Evolutionary conservation across 495 filamentous ascomycete genomes (phyloP).

Genomic region (Apiosordaria backusii): DNA sequence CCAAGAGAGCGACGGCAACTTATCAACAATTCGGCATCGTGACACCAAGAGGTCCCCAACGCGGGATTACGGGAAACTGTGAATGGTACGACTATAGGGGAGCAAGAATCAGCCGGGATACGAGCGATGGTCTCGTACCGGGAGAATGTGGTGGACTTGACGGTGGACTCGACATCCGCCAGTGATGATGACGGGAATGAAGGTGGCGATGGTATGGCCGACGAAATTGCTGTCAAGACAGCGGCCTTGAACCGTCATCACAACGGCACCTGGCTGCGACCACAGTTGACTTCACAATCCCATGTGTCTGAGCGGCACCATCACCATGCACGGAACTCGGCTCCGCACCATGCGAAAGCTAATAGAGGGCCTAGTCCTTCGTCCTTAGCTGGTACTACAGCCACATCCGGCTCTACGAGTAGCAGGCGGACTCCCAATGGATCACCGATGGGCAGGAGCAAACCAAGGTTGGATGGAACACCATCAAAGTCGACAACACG

Average conservation of each 20-base stretch:
- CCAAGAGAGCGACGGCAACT: not conserved
- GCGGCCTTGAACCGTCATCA: not conserved
- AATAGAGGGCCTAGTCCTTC: not conserved
- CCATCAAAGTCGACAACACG: not conserved
- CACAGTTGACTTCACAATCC: not conserved
- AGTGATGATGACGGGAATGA: not conserved
- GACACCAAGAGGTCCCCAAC: not conserved
- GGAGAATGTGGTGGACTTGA: conserved; percentile 6
- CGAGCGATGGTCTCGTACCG: not conserved
- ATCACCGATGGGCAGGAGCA: not conserved
- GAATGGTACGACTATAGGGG: conserved; percentile 3
- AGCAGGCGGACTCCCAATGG: not conserved
- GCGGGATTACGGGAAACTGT: not conserved
- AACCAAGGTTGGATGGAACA: not conserved
- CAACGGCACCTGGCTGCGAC: not conserved
- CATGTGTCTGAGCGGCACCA: not conserved
- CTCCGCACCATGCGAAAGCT: not conserved
- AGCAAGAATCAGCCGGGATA: not conserved
- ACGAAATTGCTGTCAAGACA: not conserved
- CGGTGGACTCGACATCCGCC: not conserved
- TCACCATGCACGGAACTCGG: not conserved
- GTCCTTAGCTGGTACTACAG: not conserved
- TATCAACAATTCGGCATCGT: not conserved
- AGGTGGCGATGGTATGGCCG: not conserved
- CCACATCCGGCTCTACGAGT: not conserved